Evolutionary conservation across 495 filamentous ascomycete species (phyloP), one percentile per base, ranked within the genome.

Genomic region (Choiromyces venosus): DNA sequence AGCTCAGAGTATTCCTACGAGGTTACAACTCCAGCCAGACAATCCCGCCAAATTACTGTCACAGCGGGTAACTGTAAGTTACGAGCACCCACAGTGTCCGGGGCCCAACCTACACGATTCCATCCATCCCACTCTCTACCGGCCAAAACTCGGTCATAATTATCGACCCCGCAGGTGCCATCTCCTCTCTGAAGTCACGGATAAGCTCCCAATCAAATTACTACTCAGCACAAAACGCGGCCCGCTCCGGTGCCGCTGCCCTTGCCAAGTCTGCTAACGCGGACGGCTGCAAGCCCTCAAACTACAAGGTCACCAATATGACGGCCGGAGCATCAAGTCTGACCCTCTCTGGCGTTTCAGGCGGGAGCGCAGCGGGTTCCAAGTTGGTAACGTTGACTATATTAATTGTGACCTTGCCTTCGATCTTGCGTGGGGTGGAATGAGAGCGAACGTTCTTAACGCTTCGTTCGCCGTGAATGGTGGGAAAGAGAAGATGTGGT

Each of bases 341-440:
- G 14, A 74, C 73, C 70, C 33, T 74, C 84, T 16, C 44, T 38
- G 18, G 82, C 81, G 12, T 80, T 78, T 65, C 77, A 70, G 29
- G 36, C 66, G 66, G 84, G 82, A 81, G 76, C 4, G 76, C 75
- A 8, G 73, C 73, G 44, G 76, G 78, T 0, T 76, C 74, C 9
- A 86, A 86, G 73, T 83, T 84, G 37, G 39, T 85, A 6, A 83
- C 33, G 71, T 87, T 18, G 83, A 85, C 74, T 87, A 84, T 64
- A 85, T 86, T 76, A 87, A 87, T 74, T 86, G 87, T 70, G 86
- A 86, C 8, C 76, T 87, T 66, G 83, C 86, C 0, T 83, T 86
- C 29, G 78, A 82, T 1, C 83, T 76, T 2, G 75, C 84, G 10
- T 87, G 83, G 84, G 79, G 69, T 0, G 82, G 76, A 6, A 19